Evolutionary conservation across 352 stramenopile species (phyloP), one percentile per base, ranked within the genome.

Genomic region (Globisporangium nodosum): DNA sequence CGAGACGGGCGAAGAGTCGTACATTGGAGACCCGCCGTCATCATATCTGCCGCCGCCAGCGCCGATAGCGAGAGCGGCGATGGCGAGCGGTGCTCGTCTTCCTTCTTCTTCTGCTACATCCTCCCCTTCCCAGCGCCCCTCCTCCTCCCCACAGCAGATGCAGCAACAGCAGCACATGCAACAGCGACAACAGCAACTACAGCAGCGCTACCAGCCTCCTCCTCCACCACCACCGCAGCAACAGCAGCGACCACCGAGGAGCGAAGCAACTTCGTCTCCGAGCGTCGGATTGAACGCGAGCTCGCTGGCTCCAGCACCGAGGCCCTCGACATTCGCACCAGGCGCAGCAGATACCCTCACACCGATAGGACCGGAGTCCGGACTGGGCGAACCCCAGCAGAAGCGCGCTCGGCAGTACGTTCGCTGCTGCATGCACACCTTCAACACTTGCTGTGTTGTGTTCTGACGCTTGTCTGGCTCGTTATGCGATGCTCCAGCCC

Each of bases 371-470:
- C 49, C 49, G 5, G 8, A 3, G 12, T 42, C 35, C 35, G 35
- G 35, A 0, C 5, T 30, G 7, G 24, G 30, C 4, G 66, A 74
- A 12, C 64, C 61, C 16, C 65, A 66, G 40, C 68, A 67, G 31
- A 88, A 87, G 66, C 70, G 75, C 54, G 56, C 66, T 11, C 65
- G 74, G 58, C 54, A 63, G 76, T 88, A 65, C 68, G 78, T 73
- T 30, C 5, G n/a, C 1, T 40, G 9, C 7, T n/a, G 5, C 51
- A 18, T 16, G 18, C 39, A 8, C 3, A 51, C 12, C 31, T 13
- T 59, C 5, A 3, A 18, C 62, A 9, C 31, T 35, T 35, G 31
- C 31, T 7, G 31, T 35, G 31, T 9, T 35, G 31, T 35, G 8
- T 7, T 11, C 31, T 35, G 31, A 35, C 31, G 31, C 31, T 7